Evolutionary conservation across 2,329 filamentous ascomycete species (phyloP).

Genomic region (Aspergillus viridinutans): DNA sequence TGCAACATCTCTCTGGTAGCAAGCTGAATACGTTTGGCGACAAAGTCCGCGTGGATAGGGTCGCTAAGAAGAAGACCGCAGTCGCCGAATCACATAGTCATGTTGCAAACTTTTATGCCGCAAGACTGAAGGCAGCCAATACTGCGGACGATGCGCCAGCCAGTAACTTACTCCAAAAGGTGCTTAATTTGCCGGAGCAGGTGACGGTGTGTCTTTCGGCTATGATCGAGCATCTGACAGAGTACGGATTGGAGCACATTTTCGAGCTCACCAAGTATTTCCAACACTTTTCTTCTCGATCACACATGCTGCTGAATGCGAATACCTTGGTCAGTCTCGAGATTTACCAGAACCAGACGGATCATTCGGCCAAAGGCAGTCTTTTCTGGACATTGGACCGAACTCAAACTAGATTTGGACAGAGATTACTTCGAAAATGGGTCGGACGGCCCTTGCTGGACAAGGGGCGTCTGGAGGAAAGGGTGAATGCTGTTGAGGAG

Average conservation of each 20-base stretch:
- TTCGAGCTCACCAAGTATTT: slow-evolving; percentile 97
- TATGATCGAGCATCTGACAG: slow-evolving; percentile 89
- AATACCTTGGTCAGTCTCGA: slow-evolving; percentile 92
- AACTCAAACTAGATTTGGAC: slow-evolving; percentile 84
- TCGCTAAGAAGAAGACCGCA: slow-evolving; percentile 72
- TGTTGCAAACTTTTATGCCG: slow-evolving; percentile 88
- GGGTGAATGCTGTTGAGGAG: slow-evolving; percentile 82
- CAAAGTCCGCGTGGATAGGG: slow-evolving; percentile 76
- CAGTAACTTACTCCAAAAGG: slow-evolving; percentile 72
- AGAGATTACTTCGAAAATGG: slow-evolving; percentile 87
- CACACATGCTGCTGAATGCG: slow-evolving; percentile 93
- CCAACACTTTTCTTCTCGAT: slow-evolving; percentile 86
- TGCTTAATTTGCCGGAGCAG: slow-evolving; percentile 76
- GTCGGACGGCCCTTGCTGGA: slow-evolving; percentile 86
- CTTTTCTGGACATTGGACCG: slow-evolving; percentile 95
- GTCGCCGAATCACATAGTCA: slow-evolving; percentile 82
- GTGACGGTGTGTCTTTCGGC: slow-evolving; percentile 90
- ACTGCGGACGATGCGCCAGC: slow-evolving; percentile 53
- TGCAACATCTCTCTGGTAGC: slow-evolving; percentile 83
- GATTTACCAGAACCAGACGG: slow-evolving; percentile 92
- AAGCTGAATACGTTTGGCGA: slow-evolving; percentile 92
- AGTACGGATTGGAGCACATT: slow-evolving; percentile 91
- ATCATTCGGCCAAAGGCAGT: slow-evolving; percentile 78
- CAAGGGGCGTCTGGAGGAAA: slow-evolving; percentile 66
- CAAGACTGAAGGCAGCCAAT: slow-evolving; percentile 65